Percentiles rank a stretch among this genome's conserved stretches.
Conservation (phyloP, 306 rosid genomes). For the Calophaca sinica region DNA sequence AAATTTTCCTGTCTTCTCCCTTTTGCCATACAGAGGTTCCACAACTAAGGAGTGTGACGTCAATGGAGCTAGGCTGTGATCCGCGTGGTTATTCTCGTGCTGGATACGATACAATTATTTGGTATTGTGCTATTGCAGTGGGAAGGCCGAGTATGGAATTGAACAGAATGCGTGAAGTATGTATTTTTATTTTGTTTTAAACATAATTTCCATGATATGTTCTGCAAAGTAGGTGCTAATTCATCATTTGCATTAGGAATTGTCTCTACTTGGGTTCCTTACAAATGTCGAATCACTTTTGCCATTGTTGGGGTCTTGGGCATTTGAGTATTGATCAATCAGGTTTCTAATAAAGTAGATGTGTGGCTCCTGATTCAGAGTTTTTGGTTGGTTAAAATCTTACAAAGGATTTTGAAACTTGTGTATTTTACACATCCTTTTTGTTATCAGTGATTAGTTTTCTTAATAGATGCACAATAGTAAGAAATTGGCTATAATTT, state of each 20-base stretch:
- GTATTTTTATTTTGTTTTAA: slow-evolving; percentile 46
- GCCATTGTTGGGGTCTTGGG: background rate
- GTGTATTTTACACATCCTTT: background rate
- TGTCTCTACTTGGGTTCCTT: slow-evolving; percentile 28
- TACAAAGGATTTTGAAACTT: slow-evolving; percentile 23
- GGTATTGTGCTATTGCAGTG: slow-evolving; percentile 92
- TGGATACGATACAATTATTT: slow-evolving; percentile 71
- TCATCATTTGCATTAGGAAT: slow-evolving; percentile 7
- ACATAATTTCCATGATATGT: slow-evolving; percentile 25
- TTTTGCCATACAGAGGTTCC: slow-evolving; percentile 66
- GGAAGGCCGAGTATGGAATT: slow-evolving; percentile 80
- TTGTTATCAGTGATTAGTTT: slow-evolving; percentile 3
- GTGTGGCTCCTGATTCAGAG: background rate
- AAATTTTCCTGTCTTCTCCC: slow-evolving; percentile 8
- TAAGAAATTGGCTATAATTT: background rate
- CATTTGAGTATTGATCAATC: slow-evolving; percentile 30
- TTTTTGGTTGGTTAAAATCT: slow-evolving; percentile 2
- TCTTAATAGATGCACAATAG: slow-evolving; percentile 13
- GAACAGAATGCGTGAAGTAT: slow-evolving; percentile 90
- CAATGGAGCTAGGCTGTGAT: slow-evolving; percentile 94
- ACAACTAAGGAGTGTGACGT: slow-evolving; percentile 77
- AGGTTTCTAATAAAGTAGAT: slow-evolving; percentile 19
- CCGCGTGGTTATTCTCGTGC: slow-evolving; percentile 91
- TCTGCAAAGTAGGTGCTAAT: slow-evolving; percentile 7
- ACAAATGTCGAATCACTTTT: slow-evolving; percentile 23